Evolutionary conservation across 257 asterid genomes (phyloP), one percentile per base, ranked within the genome.

Genomic region (Penstemon davidsonii): DNA sequence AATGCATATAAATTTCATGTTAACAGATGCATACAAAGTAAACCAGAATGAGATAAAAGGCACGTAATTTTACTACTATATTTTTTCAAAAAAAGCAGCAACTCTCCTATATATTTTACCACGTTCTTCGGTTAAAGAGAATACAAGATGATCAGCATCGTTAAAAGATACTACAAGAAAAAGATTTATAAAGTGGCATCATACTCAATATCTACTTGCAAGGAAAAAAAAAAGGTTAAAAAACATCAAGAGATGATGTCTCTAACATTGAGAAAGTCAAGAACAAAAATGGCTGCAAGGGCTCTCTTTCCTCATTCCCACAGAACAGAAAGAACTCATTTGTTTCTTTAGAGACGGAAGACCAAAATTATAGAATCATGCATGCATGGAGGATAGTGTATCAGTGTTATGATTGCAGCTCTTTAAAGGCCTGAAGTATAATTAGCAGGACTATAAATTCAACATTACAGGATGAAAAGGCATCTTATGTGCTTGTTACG

Each of bases 361-460:
- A 25, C 13, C 41, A 6, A 11, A 15, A 43, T 25, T 42, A 43
- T 33, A 59, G 1, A 55, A 68, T 39, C 11, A 71, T 4, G 62
- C 33, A 62, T 13, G 18, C 58, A 11, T 8, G 53, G 36, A 40
- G 7, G 11, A 25, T 25, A 25, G 33, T 25, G 1, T 25, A 8
- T 12, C 40, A 49, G 33, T 53, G 9, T 62, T 39, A 70, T n/a
- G 4, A 3, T 42, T 19, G 8, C 41, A 42, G 46, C 38, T 43
- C 39, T 3, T 52, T 52, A 70, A 55, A 55, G 60, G 62, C 68
- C 64, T 13, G 13, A 15, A 41, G 59, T 60, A 60, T 62, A 64
- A 51, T 6, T 58, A 58, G 43, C 65, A 49, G 54, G 43, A 71
- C 13, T 43, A 47, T 11, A 62, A 8, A 43, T 49, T 52, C 41